Percentiles rank a stretch among this genome's conserved stretches.
phyloP scores from a whole-genome alignment of 2,329 filamentous ascomycete species.

The Periconia macrospinosa region DNA sequence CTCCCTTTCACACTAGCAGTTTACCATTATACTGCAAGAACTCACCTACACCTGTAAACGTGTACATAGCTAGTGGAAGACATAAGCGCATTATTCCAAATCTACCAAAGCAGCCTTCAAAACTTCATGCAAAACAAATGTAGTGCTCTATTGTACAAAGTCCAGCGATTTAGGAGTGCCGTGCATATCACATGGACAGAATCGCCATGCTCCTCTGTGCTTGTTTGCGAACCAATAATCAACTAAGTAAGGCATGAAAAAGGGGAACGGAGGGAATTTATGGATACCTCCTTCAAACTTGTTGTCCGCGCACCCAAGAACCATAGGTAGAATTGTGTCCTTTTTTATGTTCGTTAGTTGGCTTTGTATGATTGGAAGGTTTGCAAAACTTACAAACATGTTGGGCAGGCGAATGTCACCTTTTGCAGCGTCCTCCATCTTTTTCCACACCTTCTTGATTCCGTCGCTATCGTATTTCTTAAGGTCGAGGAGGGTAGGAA shows the following conservation, averaged over 20 bases:
- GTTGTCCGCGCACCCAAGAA: conserved; percentile 38
- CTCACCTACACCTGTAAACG: too few relatives aligned
- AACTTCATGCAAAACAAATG: too few relatives aligned
- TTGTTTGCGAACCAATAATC: conserved; percentile 34
- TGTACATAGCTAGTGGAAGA: too few relatives aligned
- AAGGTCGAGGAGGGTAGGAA: conserved; percentile 17
- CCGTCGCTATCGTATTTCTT: conserved; percentile 16
- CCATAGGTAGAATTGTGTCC: conserved; percentile 30
- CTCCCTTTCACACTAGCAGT: too few relatives aligned
- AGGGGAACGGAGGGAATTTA: conserved; percentile 37
- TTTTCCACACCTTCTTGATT: background rate
- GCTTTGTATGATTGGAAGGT: background rate
- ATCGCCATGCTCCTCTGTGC: conserved; percentile 36
- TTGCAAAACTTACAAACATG: conserved; percentile 6
- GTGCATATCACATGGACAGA: conserved; percentile 39
- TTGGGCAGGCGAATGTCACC: conserved; percentile 5
- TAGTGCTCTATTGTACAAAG: conserved; percentile 1
- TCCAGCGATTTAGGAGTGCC: conserved; percentile 27
- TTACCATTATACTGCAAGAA: too few relatives aligned
- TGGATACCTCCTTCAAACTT: conserved; percentile 30
- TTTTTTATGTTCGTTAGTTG: background rate
- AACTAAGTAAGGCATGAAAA: conserved; percentile 39
- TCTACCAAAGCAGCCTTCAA: too few relatives aligned
- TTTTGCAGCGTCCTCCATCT: background rate
- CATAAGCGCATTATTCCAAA: too few relatives aligned